phyloP scores from a whole-genome alignment of 1,284 basidiomycete genomes.

The Irpex sp. region DNA sequence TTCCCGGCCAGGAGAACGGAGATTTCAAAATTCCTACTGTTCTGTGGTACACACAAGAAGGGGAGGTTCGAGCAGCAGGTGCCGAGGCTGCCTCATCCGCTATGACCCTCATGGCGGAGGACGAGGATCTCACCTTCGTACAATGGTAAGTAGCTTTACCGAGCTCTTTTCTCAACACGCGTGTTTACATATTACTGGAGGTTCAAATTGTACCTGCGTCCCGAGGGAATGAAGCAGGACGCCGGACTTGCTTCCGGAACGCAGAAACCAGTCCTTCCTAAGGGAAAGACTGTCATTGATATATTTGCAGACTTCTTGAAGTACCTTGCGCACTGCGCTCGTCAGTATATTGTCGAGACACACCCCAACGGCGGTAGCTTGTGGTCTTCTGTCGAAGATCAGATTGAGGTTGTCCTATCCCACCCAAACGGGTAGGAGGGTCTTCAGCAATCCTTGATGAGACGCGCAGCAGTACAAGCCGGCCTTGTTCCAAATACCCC shows the following conservation, averaged over 20 bases:
- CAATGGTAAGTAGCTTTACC: conserved; percentile 38
- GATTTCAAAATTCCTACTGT: conserved; percentile 50
- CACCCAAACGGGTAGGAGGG: conserved; percentile 46
- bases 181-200: conserved; percentile 23
- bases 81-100: conserved; percentile 45
- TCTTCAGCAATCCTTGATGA: conserved; percentile 33
- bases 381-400: conserved; percentile 31
- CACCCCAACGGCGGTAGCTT: conserved; percentile 36
- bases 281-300: conserved; percentile 39
- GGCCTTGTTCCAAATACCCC: conserved; percentile 26
- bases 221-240: conserved; percentile 24
- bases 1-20: conserved; percentile 27
- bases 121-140: conserved; percentile 40
- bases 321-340: conserved; percentile 42
- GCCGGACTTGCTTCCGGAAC: conserved; percentile 17
- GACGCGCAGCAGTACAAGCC: conserved; percentile 29
- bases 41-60: conserved; percentile 45
- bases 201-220: conserved; percentile 55
- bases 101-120: conserved; percentile 37
- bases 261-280: conserved; percentile 40
- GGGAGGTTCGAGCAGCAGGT: conserved; percentile 41
- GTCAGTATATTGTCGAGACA: conserved; percentile 41
- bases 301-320: conserved; percentile 49
- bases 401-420: conserved; percentile 31
- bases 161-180: not conserved